Base-by-base conservation (phyloP, 306 rosid species). In the Clitoria ternatea region DNA sequence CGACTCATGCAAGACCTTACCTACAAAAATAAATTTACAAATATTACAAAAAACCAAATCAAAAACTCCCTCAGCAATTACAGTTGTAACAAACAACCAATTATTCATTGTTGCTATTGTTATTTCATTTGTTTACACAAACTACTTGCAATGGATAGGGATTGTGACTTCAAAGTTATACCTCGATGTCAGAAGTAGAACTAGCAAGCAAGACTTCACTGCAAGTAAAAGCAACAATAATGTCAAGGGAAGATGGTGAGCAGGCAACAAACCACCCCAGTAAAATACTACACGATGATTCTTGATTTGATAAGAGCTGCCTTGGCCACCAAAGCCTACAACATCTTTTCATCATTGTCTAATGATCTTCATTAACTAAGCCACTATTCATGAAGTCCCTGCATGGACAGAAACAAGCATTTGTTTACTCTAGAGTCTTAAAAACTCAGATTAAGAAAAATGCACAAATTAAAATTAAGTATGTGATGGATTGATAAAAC, bases 251-350 rank as follows among this genome's bases (percentile, higher is more conserved):
- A 40, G 85, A 75, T 8, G 88, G 59, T 63, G 96, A 84, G 33
- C 82, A 66, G 20, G 89, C 50, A n/a, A 89, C 65, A 61, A 91
- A 91, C 97, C 99, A 94, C 30, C 97, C 99, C 14, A 94, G 74
- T 82, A 93, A 75, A 57, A 89, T 57, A 79, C 70, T 68, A 32
- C 88, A 78, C 63, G 79, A 69, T 15, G 88, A 43, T 6, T 73
- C 80, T 74, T 79, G 78, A 62, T 80, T 76, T 17, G 83, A 62
- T 74, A 83, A 72, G 62, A 88, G 81, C 61, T 85, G 83, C 70
- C 77, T 89, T 22, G 99, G 97, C 99, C 99, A 94, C 99, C 99
- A 94, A 80, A 91, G 82, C 80, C 97, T 83, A 77, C 95, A 94
- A 29, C 80, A 85, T 44, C 76, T 83, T 13, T 67, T 68, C 92